These are phyloP conservation scores for Leishmania braziliensis DNA, from an alignment of 208 protist species.

Conservation along the genomic window DNA sequence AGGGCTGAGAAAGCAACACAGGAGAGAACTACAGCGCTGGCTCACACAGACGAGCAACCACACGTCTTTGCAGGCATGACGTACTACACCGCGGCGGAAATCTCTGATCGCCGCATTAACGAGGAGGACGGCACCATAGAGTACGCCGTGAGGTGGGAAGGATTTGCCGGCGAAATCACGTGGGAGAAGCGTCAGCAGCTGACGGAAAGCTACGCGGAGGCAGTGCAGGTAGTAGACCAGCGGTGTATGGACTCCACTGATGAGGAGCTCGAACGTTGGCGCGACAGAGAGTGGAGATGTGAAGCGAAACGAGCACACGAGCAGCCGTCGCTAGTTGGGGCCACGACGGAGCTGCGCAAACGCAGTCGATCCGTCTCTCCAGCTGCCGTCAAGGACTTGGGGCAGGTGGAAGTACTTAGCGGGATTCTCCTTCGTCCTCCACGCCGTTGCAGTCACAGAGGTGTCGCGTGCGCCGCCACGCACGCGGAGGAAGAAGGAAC, in stretches of 20 bases:
- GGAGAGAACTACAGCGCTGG: not conserved
- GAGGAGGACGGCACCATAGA: conserved; percentile 56
- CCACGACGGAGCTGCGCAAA: conserved; percentile 18
- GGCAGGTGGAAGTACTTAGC: conserved; percentile 15
- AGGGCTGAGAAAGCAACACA: not conserved
- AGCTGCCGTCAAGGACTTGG: not conserved
- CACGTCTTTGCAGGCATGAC: conserved; percentile 16
- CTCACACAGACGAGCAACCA: not conserved
- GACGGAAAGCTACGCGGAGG: conserved; percentile 35
- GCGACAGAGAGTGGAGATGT: not conserved
- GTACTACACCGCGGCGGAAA: conserved; percentile 46
- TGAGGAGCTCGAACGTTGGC: conserved; percentile 40
- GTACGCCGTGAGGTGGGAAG: conserved; percentile 61
- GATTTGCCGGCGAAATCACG: conserved; percentile 31
- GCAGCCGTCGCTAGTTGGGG: not conserved
- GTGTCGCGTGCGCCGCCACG: not conserved
- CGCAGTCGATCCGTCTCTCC: conserved; percentile 18
- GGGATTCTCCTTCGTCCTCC: conserved; percentile 15
- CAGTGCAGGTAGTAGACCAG: conserved; percentile 51
- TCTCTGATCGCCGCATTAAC: conserved; percentile 49
- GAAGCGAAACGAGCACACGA: not conserved
- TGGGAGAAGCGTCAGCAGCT: conserved; percentile 71
- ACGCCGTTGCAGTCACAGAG: not conserved
- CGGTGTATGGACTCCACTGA: conserved; percentile 38
- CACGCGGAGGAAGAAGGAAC: conserved; percentile 12